Percentiles rank a stretch among this genome's conserved stretches.
Conservation (phyloP, 345 rosid genomes). For the Passiflora organensis region DNA sequence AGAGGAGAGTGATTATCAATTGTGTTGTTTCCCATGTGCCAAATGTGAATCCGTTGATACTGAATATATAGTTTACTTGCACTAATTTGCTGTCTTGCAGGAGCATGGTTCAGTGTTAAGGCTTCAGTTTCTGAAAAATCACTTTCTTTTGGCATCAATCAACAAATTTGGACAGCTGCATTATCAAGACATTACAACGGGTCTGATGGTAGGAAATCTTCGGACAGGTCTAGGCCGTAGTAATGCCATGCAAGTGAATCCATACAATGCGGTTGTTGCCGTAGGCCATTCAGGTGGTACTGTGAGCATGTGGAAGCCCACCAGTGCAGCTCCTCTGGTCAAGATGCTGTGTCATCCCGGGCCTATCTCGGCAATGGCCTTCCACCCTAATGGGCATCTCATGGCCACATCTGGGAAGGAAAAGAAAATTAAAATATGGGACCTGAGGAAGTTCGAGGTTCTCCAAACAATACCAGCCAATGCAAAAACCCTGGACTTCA, state of each 20-base stretch:
- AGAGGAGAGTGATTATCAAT: too few relatives aligned
- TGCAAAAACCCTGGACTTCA: conserved; percentile 71
- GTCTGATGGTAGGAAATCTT: conserved; percentile 60
- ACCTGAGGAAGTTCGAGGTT: conserved; percentile 72
- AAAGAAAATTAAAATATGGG: conserved; percentile 82
- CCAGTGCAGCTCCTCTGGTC: conserved; percentile 60
- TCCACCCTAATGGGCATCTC: conserved; percentile 86
- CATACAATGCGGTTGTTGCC: conserved; percentile 68
- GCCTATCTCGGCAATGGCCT: conserved; percentile 80
- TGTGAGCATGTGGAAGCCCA: conserved; percentile 95
- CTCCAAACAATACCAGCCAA: conserved; percentile 64
- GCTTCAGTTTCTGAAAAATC: conserved; percentile 80
- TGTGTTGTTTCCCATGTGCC: too few relatives aligned
- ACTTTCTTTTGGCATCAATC: conserved; percentile 80
- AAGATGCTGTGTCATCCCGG: conserved; percentile 83
- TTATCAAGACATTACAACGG: conserved; percentile 74
- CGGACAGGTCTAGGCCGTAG: conserved; percentile 72
- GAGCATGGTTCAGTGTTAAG: conserved; percentile 70
- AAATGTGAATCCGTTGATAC: too few relatives aligned
- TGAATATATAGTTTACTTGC: neutral
- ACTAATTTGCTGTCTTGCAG: conserved; percentile 27
- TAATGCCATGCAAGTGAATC: conserved; percentile 76
- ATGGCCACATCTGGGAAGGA: conserved; percentile 93
- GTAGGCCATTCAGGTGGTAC: conserved; percentile 82
- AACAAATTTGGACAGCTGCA: conserved; percentile 74